Evolutionary conservation across 78 protist genomes (phyloP).

Genomic region (Neovahlkampfia damariscottae): DNA sequence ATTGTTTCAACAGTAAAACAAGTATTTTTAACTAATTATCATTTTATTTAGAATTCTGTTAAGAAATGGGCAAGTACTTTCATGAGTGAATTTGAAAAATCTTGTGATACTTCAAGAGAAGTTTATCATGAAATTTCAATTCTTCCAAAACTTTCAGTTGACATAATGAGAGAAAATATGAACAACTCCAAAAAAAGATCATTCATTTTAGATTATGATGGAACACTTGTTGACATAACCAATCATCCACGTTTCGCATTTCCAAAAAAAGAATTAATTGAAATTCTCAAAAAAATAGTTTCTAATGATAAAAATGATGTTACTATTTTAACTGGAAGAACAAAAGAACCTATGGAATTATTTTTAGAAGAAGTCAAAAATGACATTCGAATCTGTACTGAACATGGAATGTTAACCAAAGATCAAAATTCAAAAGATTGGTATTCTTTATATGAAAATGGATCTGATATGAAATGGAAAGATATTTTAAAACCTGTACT

Average conservation of each 20-base stretch:
- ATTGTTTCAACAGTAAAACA: not conserved
- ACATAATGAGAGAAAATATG: not conserved
- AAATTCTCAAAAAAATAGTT: not conserved
- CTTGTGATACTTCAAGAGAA: not conserved
- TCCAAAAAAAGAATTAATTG: not conserved
- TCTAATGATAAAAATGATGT: not conserved
- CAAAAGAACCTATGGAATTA: not conserved
- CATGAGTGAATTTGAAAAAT: conserved; percentile 26
- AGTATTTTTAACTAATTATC: conserved; percentile 33
- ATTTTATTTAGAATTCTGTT: too few species aligned
- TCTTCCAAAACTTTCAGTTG: conserved; percentile 13
- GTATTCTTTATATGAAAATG: conserved; percentile 7
- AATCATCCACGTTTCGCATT: not conserved
- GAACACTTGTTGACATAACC: conserved; percentile 7
- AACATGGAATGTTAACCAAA: conserved; percentile 59
- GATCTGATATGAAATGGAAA: conserved; percentile 44
- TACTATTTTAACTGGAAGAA: conserved; percentile 12
- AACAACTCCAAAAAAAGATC: not conserved
- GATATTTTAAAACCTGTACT: conserved; percentile 23
- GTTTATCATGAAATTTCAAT: too few species aligned
- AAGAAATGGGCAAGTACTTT: conserved; percentile 47
- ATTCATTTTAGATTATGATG: conserved; percentile 31
- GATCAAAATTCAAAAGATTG: conserved; percentile 1
- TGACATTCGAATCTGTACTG: conserved; percentile 52
- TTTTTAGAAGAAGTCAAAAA: not conserved